phyloP scores from a whole-genome alignment of 2,329 filamentous ascomycete genomes.

The Colletotrichum theobromicola region DNA sequence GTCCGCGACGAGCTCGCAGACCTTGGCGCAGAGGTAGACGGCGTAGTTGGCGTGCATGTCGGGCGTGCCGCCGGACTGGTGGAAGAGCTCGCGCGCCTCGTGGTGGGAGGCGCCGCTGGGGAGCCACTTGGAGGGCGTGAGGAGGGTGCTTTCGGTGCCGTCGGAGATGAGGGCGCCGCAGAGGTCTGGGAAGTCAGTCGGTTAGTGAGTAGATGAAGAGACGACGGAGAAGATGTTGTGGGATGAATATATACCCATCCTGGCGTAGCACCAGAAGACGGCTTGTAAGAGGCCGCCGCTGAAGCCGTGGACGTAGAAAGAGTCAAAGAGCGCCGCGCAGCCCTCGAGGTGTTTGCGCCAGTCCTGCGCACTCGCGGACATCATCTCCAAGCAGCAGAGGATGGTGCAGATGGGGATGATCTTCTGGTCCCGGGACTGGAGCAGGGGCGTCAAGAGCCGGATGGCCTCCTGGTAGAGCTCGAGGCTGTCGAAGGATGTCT shows the following conservation, averaged over 20 bases:
- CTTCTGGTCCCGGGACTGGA: slow-evolving; percentile 35
- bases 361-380: slow-evolving; percentile 45
- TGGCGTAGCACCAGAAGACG: slow-evolving; percentile 64
- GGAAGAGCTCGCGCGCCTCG: slow-evolving; percentile 41
- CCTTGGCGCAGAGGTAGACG: slow-evolving; percentile 59
- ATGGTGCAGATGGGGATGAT: slow-evolving; percentile 43
- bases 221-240: background rate
- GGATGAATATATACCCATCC: slow-evolving; percentile 55
- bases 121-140: slow-evolving; percentile 55
- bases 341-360: slow-evolving; percentile 64
- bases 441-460: slow-evolving; percentile 39
- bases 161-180: slow-evolving; percentile 62
- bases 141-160: slow-evolving; percentile 55
- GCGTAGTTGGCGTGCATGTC: slow-evolving; percentile 66
- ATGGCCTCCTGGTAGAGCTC: slow-evolving; percentile 62
- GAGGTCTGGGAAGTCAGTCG: slow-evolving; percentile 43
- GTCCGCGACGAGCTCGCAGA: slow-evolving; percentile 54
- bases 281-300: slow-evolving; percentile 57
- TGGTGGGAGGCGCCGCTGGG: slow-evolving; percentile 40
- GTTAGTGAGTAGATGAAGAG: background rate
- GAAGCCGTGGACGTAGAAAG: slow-evolving; percentile 58
- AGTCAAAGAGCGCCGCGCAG: slow-evolving; percentile 59
- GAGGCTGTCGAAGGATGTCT: slow-evolving; percentile 54
- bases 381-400: slow-evolving; percentile 47
- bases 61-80: slow-evolving; percentile 27